Conservation (phyloP, 495 filamentous ascomycete genomes). For the Entonaema liquescens region DNA sequence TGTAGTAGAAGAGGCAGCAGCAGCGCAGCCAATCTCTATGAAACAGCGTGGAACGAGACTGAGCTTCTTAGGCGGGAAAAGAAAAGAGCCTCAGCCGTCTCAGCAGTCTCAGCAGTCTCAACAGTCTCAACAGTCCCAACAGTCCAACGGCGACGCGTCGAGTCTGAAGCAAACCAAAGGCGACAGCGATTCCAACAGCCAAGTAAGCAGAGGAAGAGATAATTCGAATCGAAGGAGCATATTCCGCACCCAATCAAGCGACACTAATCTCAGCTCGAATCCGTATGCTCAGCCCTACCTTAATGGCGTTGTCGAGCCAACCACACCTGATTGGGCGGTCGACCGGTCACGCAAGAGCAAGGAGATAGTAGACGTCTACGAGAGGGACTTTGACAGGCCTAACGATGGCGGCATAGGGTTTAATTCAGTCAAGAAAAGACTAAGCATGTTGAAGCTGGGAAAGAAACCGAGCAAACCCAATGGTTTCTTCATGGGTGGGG, state of each 20-base stretch:
- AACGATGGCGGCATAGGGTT: constrained; percentile 49
- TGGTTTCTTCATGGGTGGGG: constrained; percentile 56
- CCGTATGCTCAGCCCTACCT: constrained; percentile 22
- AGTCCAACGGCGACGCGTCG: constrained; percentile 32
- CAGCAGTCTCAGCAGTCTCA: too few species aligned
- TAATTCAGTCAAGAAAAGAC: constrained; percentile 72
- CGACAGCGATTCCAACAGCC: constrained; percentile 44
- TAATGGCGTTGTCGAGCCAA: constrained; percentile 45
- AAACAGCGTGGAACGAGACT: constrained; percentile 57
- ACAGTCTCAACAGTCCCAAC: constrained; percentile 15
- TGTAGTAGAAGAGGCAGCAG: constrained; percentile 52
- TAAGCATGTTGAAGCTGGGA: constrained; percentile 73
- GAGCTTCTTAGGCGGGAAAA: constrained; percentile 58
- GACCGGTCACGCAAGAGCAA: constrained; percentile 43
- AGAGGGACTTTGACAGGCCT: constrained; percentile 37
- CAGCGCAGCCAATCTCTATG: constrained; percentile 49
- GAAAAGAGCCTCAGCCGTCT: constrained; percentile 48
- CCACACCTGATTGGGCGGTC: constrained; percentile 39
- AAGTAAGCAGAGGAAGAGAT: constrained; percentile 43
- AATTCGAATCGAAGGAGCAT: constrained; percentile 39
- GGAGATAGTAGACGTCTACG: constrained; percentile 41
- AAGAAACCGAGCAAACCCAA: constrained; percentile 68
- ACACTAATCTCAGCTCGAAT: constrained; percentile 37
- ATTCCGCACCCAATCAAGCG: constrained; percentile 41
- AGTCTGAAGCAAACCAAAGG: constrained; percentile 42